Evolutionary conservation across 2,329 filamentous ascomycete genomes (phyloP).

Genomic region (Paraphoma chrysanthemicola): DNA sequence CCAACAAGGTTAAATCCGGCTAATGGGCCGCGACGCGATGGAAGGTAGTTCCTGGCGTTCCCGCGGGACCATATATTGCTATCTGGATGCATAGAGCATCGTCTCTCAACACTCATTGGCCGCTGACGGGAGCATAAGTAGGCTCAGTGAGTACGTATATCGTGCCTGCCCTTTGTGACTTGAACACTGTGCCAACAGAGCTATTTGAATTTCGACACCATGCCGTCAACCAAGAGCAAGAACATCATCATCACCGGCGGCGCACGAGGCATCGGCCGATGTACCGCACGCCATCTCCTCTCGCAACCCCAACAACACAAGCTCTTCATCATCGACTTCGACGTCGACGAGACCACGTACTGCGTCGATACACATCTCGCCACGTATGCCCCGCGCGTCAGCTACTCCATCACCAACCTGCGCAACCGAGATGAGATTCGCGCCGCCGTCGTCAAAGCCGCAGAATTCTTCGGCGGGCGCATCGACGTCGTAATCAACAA

Average conservation of each 20-base stretch:
- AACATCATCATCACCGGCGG: slow-evolving; percentile 50
- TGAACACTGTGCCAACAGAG: background rate
- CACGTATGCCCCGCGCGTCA: slow-evolving; percentile 34
- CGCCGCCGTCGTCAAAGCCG: slow-evolving; percentile 42
- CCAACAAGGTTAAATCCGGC: slow-evolving; percentile 11
- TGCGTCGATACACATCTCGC: slow-evolving; percentile 37
- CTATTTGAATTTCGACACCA: slow-evolving; percentile 1
- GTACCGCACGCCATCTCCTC: slow-evolving; percentile 51
- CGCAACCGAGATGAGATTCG: slow-evolving; percentile 37
- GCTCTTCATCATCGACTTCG: slow-evolving; percentile 54
- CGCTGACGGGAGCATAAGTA: background rate
- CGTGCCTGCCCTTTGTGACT: background rate
- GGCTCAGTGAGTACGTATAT: background rate
- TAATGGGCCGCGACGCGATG: slow-evolving; percentile 8
- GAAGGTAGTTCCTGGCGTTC: slow-evolving; percentile 11
- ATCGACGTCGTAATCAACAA: slow-evolving; percentile 43
- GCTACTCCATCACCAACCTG: slow-evolving; percentile 46
- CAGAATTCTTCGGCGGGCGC: slow-evolving; percentile 46
- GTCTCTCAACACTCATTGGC: background rate
- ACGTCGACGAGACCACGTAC: slow-evolving; percentile 47
- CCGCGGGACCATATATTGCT: background rate
- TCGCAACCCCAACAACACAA: slow-evolving; percentile 45
- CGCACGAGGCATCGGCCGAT: slow-evolving; percentile 54
- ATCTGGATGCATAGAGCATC: background rate
- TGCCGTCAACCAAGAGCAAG: slow-evolving; percentile 28